These are phyloP conservation scores for Aspergillus persii DNA, from an alignment of 2,329 filamentous ascomycete species.

Conservation along the genomic window DNA sequence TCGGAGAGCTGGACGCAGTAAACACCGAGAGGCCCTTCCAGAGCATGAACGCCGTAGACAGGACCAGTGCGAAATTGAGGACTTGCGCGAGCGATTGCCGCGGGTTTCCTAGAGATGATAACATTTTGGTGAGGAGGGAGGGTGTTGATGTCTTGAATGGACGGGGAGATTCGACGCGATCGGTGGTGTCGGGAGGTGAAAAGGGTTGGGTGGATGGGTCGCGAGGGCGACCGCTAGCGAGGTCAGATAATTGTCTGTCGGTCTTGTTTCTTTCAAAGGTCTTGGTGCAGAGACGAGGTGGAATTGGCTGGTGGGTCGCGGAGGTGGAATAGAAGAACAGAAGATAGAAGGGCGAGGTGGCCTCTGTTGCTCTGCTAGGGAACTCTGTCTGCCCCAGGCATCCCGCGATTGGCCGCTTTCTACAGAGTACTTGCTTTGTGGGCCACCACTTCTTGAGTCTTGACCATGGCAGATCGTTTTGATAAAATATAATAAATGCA, in stretches of 20 bases:
- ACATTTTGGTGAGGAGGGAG: slow-evolving; percentile 53
- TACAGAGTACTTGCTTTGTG: neutral
- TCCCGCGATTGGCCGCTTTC: neutral
- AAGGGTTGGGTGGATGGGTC: neutral
- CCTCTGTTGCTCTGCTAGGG: neutral
- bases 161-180: neutral
- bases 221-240: neutral
- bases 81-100: slow-evolving; percentile 78
- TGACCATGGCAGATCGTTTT: neutral
- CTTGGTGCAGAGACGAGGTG: neutral
- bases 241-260: neutral
- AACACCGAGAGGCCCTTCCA: slow-evolving; percentile 84
- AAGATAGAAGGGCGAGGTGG: neutral
- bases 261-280: neutral
- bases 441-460: neutral
- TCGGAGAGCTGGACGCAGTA: slow-evolving; percentile 68
- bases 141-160: neutral
- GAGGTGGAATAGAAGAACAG: slow-evolving; percentile 1
- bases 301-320: neutral
- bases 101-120: slow-evolving; percentile 68
- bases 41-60: slow-evolving; percentile 92
- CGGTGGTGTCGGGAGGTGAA: neutral
- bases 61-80: slow-evolving; percentile 86
- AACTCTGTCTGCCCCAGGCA: neutral
- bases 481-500: neutral